Evolutionary conservation across 495 filamentous ascomycete species (phyloP).

Genomic region (Chlorociboria aeruginascens): DNA sequence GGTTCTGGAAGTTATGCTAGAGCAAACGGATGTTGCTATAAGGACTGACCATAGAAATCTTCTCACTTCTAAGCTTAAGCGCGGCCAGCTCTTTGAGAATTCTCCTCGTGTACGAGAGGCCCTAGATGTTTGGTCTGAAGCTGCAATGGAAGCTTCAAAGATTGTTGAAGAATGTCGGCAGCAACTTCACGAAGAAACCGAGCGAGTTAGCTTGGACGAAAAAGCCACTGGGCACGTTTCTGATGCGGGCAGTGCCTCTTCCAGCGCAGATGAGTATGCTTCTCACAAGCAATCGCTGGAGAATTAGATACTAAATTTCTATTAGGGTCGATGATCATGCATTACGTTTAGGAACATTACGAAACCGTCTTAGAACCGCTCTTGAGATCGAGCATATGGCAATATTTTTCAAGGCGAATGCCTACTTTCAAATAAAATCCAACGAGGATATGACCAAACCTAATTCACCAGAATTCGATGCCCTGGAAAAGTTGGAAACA

Average conservation of each 20-base stretch:
- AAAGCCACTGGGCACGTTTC: conserved; percentile 1
- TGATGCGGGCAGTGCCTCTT: conserved; percentile 27
- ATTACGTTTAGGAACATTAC: conserved; percentile 39
- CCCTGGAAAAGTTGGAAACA: conserved; percentile 55
- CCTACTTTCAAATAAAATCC: conserved; percentile 69
- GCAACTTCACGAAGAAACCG: conserved; percentile 31
- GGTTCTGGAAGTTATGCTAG: conserved; percentile 81
- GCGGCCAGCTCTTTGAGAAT: conserved; percentile 67
- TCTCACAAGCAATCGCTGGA: neutral
- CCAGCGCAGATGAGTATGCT: conserved; percentile 21
- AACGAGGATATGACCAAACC: conserved; percentile 47
- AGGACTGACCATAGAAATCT: conserved; percentile 54
- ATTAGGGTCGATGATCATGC: conserved; percentile 17
- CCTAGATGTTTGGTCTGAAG: conserved; percentile 51
- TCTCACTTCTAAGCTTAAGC: conserved; percentile 45
- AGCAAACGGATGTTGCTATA: conserved; percentile 54
- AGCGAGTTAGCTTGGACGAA: too few relatives aligned
- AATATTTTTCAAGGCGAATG: conserved; percentile 74
- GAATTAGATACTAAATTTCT: neutral
- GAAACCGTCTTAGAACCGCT: conserved; percentile 53
- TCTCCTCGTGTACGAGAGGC: conserved; percentile 41
- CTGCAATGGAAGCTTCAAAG: conserved; percentile 36
- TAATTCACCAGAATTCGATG: conserved; percentile 51
- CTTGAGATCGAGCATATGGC: conserved; percentile 75
- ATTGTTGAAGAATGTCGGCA: conserved; percentile 54